Evolutionary conservation across 495 filamentous ascomycete genomes (phyloP).

Genomic region (Aspergillus campestris): DNA sequence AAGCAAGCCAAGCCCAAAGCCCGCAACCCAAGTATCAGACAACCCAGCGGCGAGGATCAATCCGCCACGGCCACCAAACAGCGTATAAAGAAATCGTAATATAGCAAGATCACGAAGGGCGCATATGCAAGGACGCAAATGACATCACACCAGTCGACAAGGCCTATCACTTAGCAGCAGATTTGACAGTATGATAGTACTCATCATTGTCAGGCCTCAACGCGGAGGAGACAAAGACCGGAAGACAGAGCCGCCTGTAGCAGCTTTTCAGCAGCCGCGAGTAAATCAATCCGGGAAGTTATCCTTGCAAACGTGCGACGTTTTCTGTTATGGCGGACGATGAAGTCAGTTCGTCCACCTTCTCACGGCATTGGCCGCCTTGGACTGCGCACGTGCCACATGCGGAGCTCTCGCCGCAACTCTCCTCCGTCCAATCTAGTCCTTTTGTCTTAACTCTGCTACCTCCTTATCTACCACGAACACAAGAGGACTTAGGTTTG

Average conservation of each 20-base stretch:
- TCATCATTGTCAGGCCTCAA: conserved; percentile 4
- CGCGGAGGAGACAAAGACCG: not conserved
- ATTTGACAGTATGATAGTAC: not conserved
- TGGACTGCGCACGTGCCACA: conserved; percentile 15
- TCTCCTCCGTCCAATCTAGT: not conserved
- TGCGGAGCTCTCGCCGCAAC: not conserved
- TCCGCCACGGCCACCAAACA: too few species aligned
- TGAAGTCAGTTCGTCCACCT: conserved; percentile 13
- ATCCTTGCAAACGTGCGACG: not conserved
- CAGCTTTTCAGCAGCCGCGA: too few species aligned
- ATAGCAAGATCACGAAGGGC: conserved; percentile 10
- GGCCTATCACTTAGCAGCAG: conserved; percentile 3
- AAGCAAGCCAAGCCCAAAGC: too few species aligned
- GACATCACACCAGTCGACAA: conserved; percentile 8
- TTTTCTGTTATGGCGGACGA: not conserved
- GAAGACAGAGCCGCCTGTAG: not conserved
- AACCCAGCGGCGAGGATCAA: too few species aligned
- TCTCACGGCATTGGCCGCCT: conserved; percentile 8
- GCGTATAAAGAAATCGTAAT: too few species aligned
- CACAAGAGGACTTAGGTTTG: too few species aligned
- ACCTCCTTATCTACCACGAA: too few species aligned
- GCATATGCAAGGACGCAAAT: conserved; percentile 10
- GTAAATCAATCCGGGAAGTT: too few species aligned
- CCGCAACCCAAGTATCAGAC: too few species aligned
- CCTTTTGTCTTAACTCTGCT: not conserved